Conservation (phyloP, 345 rosid genomes). For the Chamaenerion angustifolium region DNA sequence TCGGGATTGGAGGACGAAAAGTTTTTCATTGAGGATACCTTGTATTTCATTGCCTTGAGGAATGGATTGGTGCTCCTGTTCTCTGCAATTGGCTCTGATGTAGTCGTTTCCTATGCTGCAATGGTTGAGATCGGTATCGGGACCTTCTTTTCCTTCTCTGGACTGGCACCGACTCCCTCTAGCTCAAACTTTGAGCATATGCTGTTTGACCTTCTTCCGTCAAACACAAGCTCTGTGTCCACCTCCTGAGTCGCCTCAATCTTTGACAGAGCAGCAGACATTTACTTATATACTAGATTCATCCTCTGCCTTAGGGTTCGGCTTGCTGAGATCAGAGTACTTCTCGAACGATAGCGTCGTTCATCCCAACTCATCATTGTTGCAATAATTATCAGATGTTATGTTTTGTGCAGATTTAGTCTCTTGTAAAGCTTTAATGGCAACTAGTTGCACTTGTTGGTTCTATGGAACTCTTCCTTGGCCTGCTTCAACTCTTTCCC, state of each 20-base stretch:
- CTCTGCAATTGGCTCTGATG: too few species aligned
- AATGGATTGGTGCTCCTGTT: too few species aligned
- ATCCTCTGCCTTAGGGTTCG: slow-evolving; percentile 70
- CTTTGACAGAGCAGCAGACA: slow-evolving; percentile 51
- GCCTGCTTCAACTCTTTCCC: slow-evolving; percentile 78
- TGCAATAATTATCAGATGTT: too few species aligned
- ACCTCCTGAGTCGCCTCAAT: slow-evolving; percentile 63
- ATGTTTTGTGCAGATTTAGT: slow-evolving; percentile 49
- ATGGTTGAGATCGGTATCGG: too few species aligned
- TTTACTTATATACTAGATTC: slow-evolving; percentile 54
- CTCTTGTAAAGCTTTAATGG: slow-evolving; percentile 80
- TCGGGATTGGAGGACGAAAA: too few species aligned
- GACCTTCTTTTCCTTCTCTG: too few species aligned
- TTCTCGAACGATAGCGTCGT: slow-evolving; percentile 66
- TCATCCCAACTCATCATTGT: slow-evolving; percentile 16
- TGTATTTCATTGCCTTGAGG: too few species aligned
- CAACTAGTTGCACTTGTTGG: slow-evolving; percentile 55
- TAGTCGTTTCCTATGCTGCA: too few species aligned
- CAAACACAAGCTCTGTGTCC: slow-evolving; percentile 36
- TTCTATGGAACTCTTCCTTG: slow-evolving; percentile 64
- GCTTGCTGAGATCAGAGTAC: slow-evolving; percentile 74
- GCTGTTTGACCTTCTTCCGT: too few species aligned
- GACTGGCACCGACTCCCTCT: too few species aligned
- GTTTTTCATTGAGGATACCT: too few species aligned
- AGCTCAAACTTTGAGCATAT: too few species aligned